Percentiles rank a stretch among this genome's conserved stretches.
Evolutionary conservation across 345 rosid genomes (phyloP).

Genomic region (Euphorbia pulcherrima): DNA sequence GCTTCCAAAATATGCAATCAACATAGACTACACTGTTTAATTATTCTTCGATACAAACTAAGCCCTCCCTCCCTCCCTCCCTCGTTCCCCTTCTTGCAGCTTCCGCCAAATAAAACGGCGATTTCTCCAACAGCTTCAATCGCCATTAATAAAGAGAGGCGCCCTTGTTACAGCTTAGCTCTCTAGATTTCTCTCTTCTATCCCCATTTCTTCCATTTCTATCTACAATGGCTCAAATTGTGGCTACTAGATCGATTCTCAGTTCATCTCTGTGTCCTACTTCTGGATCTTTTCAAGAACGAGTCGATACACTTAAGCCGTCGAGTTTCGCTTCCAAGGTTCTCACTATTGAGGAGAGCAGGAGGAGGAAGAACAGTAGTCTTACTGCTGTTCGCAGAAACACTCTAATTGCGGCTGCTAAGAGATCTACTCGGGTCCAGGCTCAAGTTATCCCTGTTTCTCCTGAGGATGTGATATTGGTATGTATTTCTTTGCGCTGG

Average conservation of each 20-base stretch:
- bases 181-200: conserved; percentile 1
- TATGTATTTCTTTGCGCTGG: not conserved
- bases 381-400: conserved; percentile 27
- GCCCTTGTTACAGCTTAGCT: not conserved
- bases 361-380: conserved; percentile 24
- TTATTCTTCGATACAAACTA: conserved; percentile 56
- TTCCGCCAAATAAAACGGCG: conserved; percentile 56
- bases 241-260: conserved; percentile 63
- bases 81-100: conserved; percentile 9
- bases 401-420: conserved; percentile 34
- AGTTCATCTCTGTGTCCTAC: conserved; percentile 37
- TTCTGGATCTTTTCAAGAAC: conserved; percentile 46
- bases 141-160: not conserved
- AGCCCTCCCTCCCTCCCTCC: conserved; percentile 19
- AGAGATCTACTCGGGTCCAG: conserved; percentile 51
- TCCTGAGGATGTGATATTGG: conserved; percentile 60
- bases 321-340: conserved; percentile 48
- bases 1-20: not conserved
- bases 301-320: conserved; percentile 47
- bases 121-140: conserved; percentile 37
- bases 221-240: conserved; percentile 67
- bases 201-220: not conserved
- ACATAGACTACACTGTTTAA: not conserved
- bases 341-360: conserved; percentile 25
- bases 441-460: conserved; percentile 66